Evolutionary conservation across 257 asterid species (phyloP).

Genomic region (Ophiorrhiza pumila): DNA sequence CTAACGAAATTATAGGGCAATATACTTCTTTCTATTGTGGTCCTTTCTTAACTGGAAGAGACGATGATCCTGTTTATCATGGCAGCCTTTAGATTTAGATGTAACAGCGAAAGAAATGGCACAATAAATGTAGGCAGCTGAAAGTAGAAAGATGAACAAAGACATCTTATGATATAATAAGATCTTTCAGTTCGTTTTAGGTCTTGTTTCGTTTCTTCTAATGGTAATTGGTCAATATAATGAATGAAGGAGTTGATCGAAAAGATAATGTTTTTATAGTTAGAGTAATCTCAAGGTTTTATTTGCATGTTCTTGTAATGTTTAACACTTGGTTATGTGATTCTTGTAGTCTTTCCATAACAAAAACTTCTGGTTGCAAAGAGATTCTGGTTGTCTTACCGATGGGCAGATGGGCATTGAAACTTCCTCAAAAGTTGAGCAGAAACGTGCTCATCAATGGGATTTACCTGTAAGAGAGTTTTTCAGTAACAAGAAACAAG

Average conservation of each 20-base stretch:
- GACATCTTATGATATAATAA: not conserved
- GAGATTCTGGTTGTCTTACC: conserved; percentile 41
- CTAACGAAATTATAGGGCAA: not conserved
- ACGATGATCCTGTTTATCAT: not conserved
- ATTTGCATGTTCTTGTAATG: no score
- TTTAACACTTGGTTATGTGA: not conserved
- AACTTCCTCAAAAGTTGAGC: conserved; percentile 38
- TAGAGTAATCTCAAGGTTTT: no score
- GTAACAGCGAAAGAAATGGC: not conserved
- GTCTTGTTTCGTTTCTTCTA: not conserved
- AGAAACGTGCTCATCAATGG: conserved; percentile 53
- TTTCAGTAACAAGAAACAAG: conserved; percentile 57
- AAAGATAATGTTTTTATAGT: not conserved
- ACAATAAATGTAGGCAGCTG: not conserved
- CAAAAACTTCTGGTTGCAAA: conserved; percentile 40
- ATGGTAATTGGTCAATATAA: not conserved
- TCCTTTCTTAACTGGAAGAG: not conserved
- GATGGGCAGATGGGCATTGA: conserved; percentile 38
- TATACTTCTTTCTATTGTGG: not conserved
- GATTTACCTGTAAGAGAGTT: conserved; percentile 43
- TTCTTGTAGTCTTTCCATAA: conserved; percentile 48
- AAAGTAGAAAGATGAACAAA: no score
- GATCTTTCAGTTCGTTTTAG: not conserved
- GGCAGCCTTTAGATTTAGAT: not conserved
- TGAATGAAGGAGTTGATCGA: not conserved